Percentiles rank a stretch among this genome's conserved stretches.
Conservation (phyloP, 495 filamentous ascomycete species). For the Jackrogersella multiformis region DNA sequence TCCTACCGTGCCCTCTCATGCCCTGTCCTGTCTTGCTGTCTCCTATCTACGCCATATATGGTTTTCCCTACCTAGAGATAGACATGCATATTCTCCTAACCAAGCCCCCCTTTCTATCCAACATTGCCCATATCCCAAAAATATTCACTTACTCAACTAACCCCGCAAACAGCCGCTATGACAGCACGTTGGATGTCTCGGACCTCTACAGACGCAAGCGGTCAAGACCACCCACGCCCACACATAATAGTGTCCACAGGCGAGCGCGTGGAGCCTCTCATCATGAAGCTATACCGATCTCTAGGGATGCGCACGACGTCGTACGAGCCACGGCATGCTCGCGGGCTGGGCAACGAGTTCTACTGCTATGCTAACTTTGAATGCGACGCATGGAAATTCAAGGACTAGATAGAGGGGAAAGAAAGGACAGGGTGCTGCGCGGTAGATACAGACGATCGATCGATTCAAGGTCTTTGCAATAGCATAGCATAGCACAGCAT, state of each 20-base stretch:
- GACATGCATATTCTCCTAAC: no score
- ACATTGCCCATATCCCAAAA: background rate
- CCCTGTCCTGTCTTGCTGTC: background rate
- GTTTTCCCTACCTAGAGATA: no score
- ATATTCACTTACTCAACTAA: background rate
- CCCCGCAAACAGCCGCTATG: constrained; percentile 63
- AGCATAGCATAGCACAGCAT: no score
- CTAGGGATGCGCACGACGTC: constrained; percentile 64
- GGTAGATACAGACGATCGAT: background rate
- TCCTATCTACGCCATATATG: background rate
- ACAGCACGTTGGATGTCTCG: constrained; percentile 75
- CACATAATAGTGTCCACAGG: constrained; percentile 75
- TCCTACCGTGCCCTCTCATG: background rate
- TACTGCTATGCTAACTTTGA: constrained; percentile 80
- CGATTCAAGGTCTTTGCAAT: no score
- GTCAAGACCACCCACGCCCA: background rate
- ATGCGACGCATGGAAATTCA: constrained; percentile 61
- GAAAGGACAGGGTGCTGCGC: background rate
- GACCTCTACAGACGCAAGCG: constrained; percentile 8
- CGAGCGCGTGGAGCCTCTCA: constrained; percentile 68
- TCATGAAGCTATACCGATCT: constrained; percentile 61
- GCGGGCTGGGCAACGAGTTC: constrained; percentile 80
- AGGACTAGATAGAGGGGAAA: constrained; percentile 39
- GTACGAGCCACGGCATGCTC: constrained; percentile 69
- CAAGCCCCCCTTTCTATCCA: background rate